Base-by-base conservation (phyloP, 2,329 filamentous ascomycete genomes). In the Pseudocercospora pini-densiflorae region DNA sequence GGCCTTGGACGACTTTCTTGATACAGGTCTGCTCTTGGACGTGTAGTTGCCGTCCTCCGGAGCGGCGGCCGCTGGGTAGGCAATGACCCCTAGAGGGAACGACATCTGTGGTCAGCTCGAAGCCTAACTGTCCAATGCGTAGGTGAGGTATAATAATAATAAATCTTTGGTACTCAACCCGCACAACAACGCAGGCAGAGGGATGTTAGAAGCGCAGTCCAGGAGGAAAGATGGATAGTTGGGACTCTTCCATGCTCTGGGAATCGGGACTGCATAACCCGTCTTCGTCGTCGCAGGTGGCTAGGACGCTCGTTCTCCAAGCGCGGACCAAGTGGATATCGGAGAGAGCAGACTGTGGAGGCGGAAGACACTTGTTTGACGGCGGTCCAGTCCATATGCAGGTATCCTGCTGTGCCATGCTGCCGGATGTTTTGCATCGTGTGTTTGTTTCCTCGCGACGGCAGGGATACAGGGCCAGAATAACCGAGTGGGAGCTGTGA, bases 101-200 rank as follows among this genome's bases (percentile, higher is more conserved):
- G 68, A 70, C 66, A 72, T 71, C 63, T 72, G 67, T 58, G 71
- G 72, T 71, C 70, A 74, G 68, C 70, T 59, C 51, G 71, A 62
- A 59, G 68, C 66, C 53, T 51, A 68, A 61, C 67, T 69, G 70
- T 64, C 66, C 66, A 53, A 53, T 57, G 67, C 58, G 55, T 54
- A 57, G 54, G 64, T 31, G 47, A 68, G 61, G 59, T 62, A 63
- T 62, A 60, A 65, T 64, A 68, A 66, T 64, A 70, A 63, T 59
- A 59, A 68, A 65, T 60, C 33, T 60, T 54, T 66, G 68, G 63
- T 64, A 66, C 64, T 63, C 60, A 51, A 61, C 27, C 23, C 40
- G 58, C 40, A 61, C 21, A 51, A 31, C 58, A 55, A 36, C 59
- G 47, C 65, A 64, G 62, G 63, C 54, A 68, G 61, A 65, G 62